Conservation (phyloP, 345 rosid species). For the Eucalyptus decipiens region DNA sequence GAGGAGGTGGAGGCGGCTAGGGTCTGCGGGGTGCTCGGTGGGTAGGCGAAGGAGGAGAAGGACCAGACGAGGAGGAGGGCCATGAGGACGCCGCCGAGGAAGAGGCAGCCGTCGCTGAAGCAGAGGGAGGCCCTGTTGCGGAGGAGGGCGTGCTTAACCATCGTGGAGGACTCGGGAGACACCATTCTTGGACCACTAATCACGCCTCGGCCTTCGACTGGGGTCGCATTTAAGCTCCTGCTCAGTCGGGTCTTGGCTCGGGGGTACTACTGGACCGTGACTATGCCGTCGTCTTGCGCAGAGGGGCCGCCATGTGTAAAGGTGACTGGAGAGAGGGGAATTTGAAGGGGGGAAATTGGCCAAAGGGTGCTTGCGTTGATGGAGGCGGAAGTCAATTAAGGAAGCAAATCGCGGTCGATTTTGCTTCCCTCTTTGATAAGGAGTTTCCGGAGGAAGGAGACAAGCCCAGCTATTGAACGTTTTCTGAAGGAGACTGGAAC, state of each 20-base stretch:
- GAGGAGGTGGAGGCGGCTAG: background rate
- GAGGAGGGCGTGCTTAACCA: constrained; percentile 21
- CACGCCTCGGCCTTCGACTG: background rate
- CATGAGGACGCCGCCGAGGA: constrained; percentile 52
- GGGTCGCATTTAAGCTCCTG: background rate
- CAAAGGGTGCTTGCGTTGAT: background rate
- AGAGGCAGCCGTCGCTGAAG: constrained; percentile 36
- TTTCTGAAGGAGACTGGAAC: background rate
- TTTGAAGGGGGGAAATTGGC: background rate
- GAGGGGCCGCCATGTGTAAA: background rate
- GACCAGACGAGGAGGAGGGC: constrained; percentile 60
- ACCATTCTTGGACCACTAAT: background rate
- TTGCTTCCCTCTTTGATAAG: background rate
- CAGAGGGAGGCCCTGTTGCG: constrained; percentile 18
- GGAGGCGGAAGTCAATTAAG: background rate
- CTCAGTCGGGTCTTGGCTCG: background rate
- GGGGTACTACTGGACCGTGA: background rate
- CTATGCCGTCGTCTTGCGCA: background rate
- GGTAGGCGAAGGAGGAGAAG: constrained; percentile 36
- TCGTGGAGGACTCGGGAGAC: constrained; percentile 23
- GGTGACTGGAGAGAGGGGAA: no score
- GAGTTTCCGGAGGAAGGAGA: background rate
- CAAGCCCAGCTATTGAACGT: background rate
- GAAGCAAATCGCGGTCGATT: background rate
- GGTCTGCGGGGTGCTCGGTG: background rate